Conservation (phyloP, 2,329 filamentous ascomycete genomes). For the Pezicula neosporulosa region DNA sequence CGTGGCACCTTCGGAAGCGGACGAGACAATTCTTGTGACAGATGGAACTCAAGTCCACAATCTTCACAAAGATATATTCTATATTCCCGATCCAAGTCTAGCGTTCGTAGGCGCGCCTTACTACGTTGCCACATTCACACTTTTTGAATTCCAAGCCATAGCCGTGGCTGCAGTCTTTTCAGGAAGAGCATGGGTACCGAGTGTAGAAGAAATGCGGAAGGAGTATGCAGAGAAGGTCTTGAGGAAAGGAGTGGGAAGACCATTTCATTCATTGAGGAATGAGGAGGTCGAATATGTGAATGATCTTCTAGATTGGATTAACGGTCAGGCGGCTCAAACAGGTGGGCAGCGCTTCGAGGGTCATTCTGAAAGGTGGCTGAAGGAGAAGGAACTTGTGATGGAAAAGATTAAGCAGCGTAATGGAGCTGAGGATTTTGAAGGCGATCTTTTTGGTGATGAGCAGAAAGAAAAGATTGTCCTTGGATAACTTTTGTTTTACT, state of each 20-base stretch:
- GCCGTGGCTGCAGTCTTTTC: slow-evolving; percentile 38
- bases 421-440: too few species aligned
- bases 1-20: slow-evolving; percentile 39
- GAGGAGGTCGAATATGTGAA: slow-evolving; percentile 18
- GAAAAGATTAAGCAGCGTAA: neutral
- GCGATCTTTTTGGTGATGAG: too few species aligned
- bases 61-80: slow-evolving; percentile 49
- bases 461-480: too few species aligned
- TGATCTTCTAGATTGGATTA: slow-evolving; percentile 16
- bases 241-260: slow-evolving; percentile 36
- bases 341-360: slow-evolving; percentile 11
- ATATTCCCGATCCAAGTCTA: slow-evolving; percentile 44
- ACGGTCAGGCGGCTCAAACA: slow-evolving; percentile 5
- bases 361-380: slow-evolving; percentile 14
- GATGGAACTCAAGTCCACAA: slow-evolving; percentile 38
- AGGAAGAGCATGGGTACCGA: slow-evolving; percentile 34
- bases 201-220: slow-evolving; percentile 30
- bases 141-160: slow-evolving; percentile 49
- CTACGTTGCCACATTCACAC: slow-evolving; percentile 43
- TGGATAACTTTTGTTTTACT: too few species aligned
- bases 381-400: slow-evolving; percentile 4
- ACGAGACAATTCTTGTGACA: slow-evolving; percentile 54
- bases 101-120: slow-evolving; percentile 43
- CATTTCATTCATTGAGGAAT: slow-evolving; percentile 38
- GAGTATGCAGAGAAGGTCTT: slow-evolving; percentile 35